Evolutionary conservation across 2,329 filamentous ascomycete species (phyloP), one percentile per base, ranked within the genome.

Genomic region (Trichoderma sp.): DNA sequence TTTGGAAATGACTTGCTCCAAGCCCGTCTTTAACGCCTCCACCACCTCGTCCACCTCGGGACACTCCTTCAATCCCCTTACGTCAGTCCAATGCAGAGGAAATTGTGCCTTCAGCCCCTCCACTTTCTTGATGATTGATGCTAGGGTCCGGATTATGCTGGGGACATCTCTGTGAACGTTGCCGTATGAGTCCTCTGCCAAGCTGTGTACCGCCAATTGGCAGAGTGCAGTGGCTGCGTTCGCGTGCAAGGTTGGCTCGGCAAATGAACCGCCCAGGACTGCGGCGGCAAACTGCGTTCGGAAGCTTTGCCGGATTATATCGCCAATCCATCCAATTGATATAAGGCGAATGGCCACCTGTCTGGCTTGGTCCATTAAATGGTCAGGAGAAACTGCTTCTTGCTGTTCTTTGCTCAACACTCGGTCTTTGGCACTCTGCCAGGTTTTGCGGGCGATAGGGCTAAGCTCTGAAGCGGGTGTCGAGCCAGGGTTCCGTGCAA

Each of bases 101-200:
- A 92, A 83, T 3, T 77, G 82, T 8, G 80, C 80, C 74, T 90
- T 86, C 78, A 97, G 94, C 1, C 79, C 82, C 77, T 97, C 91
- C 4, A 97, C 83, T 75, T 89, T 89, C 70, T 84, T 86, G 71
- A 94, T 90, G 0, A 92, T 90, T 0, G 80, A 76, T 0, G 93
- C 95, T 73, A 97, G 88, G 1, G 90, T 89, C 61, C 91, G 88
- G 65, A 98, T 89, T 71, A 97, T 91, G 63, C 83, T 83, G 1
- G 92, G 89, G 2, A 98, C 90, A 74, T 96, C 93, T 57, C 90
- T 86, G 75, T 97, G 92, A n/a, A 97, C 95, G 76, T 93, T 92
- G 15, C 95, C 95, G 78, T 90, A 96, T 61, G 87, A 87, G 79
- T 98, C 95, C 80, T 98, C 95, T 4, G 85, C 84, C 69, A 98